These are phyloP conservation scores for Podospora didyma DNA, from an alignment of 495 filamentous ascomycete species.

Conservation along the genomic window DNA sequence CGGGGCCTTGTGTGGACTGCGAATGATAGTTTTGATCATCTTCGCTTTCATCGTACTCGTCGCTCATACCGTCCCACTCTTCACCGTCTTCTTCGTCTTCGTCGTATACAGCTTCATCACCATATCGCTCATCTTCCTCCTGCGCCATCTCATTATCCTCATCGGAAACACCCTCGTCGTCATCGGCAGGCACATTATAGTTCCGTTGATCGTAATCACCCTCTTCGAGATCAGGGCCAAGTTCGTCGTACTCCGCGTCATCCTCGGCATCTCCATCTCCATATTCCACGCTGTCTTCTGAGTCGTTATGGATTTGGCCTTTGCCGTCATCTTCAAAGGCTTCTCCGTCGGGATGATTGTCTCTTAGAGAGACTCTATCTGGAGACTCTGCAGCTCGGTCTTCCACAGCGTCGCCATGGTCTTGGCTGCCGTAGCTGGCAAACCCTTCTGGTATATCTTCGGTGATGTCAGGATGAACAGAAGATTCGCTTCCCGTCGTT, in stretches of 20 bases:
- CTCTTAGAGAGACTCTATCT: neutral
- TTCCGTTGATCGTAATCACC: conserved; percentile 30
- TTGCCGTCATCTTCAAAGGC: conserved; percentile 13
- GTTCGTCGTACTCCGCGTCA: conserved; percentile 24
- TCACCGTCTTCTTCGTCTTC: conserved; percentile 20
- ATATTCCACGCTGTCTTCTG: conserved; percentile 16
- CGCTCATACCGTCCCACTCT: conserved; percentile 12
- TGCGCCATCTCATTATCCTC: conserved; percentile 39
- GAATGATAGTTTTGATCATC: conserved; percentile 12
- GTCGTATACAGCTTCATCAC: conserved; percentile 34
- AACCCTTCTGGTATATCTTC: conserved; percentile 21
- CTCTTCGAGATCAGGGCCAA: conserved; percentile 23
- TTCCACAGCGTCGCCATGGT: neutral
- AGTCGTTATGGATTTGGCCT: conserved; percentile 3
- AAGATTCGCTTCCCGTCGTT: conserved; percentile 5
- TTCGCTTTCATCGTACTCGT: conserved; percentile 17
- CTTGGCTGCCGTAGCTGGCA: conserved; percentile 18
- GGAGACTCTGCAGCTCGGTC: neutral
- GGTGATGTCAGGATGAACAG: conserved; percentile 8
- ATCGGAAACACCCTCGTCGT: conserved; percentile 31
- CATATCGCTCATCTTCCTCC: conserved; percentile 33
- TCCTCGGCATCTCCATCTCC: conserved; percentile 14
- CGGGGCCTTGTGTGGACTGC: conserved; percentile 1
- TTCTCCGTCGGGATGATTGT: neutral
- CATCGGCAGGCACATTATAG: conserved; percentile 20